Conservation (phyloP, 345 rosid species). For the Eutrema japonicum region DNA sequence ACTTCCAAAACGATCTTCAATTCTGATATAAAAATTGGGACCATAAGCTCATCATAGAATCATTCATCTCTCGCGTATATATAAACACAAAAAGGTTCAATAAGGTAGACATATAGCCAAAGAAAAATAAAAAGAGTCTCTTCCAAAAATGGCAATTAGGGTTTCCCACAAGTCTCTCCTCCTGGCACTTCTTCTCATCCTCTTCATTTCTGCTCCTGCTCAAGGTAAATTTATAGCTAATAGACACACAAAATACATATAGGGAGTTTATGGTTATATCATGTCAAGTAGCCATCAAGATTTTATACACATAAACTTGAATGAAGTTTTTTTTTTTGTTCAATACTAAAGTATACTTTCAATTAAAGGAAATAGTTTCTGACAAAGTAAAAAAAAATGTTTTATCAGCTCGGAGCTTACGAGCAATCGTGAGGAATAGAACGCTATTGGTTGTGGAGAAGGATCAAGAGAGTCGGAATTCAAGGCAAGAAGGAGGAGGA, state of each 20-base stretch:
- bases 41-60: slow-evolving; percentile 38
- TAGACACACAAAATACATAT: background rate
- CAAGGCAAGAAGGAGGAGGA: slow-evolving; percentile 33
- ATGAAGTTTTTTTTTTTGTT: background rate
- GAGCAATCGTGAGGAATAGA: slow-evolving; percentile 26
- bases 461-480: slow-evolving; percentile 30
- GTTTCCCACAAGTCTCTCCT: slow-evolving; percentile 40
- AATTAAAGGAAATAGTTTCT: background rate
- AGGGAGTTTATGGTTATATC: background rate
- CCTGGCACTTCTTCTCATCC: slow-evolving; percentile 37
- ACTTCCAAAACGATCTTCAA: slow-evolving; percentile 43
- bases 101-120: slow-evolving; percentile 14
- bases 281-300: slow-evolving; percentile 6
- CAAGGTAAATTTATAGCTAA: slow-evolving; percentile 35
- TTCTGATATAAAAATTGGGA: slow-evolving; percentile 39
- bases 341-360: background rate
- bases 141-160: slow-evolving; percentile 44
- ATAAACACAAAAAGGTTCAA: slow-evolving; percentile 44
- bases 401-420: slow-evolving; percentile 27
- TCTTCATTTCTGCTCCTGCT: slow-evolving; percentile 33
- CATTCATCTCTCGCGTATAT: slow-evolving; percentile 36
- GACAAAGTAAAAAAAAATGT: background rate
- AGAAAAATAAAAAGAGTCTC: slow-evolving; percentile 18
- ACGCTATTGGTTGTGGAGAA: slow-evolving; percentile 26
- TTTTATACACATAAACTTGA: background rate